phyloP scores from a whole-genome alignment of 2,329 filamentous ascomycete genomes.

The Sporothrix protearum region DNA sequence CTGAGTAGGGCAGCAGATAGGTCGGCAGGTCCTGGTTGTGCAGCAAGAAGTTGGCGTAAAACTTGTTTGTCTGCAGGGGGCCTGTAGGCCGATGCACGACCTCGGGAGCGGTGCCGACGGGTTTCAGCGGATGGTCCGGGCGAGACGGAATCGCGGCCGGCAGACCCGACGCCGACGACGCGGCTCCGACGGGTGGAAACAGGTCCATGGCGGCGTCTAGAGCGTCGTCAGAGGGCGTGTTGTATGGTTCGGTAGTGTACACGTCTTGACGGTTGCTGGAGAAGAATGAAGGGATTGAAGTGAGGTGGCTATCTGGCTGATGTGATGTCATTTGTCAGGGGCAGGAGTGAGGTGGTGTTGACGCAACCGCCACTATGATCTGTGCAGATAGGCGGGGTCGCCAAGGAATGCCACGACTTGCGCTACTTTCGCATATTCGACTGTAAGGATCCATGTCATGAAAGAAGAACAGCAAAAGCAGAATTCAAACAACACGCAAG shows the following conservation, averaged over 20 bases:
- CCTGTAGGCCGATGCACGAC: slow-evolving; percentile 33
- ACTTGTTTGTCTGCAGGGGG: slow-evolving; percentile 72
- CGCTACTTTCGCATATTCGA: neutral
- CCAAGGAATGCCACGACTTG: neutral
- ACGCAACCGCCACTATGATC: neutral
- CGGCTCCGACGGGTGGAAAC: slow-evolving; percentile 48
- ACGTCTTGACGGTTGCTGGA: neutral
- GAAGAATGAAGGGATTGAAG: neutral
- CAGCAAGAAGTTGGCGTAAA: slow-evolving; percentile 77
- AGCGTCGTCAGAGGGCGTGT: neutral
- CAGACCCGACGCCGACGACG: slow-evolving; percentile 44
- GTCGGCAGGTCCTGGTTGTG: slow-evolving; percentile 64
- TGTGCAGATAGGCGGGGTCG: slow-evolving; percentile 8
- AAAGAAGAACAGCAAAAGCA: neutral
- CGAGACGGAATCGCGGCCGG: slow-evolving; percentile 46
- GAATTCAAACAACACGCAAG: neutral
- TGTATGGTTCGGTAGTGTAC: too few relatives aligned
- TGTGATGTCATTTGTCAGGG: neutral
- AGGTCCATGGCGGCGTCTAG: slow-evolving; percentile 42
- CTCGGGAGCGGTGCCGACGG: slow-evolving; percentile 44
- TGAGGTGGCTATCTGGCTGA: neutral
- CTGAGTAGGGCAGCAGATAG: slow-evolving; percentile 72
- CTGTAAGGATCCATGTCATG: neutral
- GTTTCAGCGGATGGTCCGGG: slow-evolving; percentile 57
- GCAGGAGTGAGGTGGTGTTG: neutral